Evolutionary conservation across 257 asterid species (phyloP).

Genomic region (Solanum piurae): DNA sequence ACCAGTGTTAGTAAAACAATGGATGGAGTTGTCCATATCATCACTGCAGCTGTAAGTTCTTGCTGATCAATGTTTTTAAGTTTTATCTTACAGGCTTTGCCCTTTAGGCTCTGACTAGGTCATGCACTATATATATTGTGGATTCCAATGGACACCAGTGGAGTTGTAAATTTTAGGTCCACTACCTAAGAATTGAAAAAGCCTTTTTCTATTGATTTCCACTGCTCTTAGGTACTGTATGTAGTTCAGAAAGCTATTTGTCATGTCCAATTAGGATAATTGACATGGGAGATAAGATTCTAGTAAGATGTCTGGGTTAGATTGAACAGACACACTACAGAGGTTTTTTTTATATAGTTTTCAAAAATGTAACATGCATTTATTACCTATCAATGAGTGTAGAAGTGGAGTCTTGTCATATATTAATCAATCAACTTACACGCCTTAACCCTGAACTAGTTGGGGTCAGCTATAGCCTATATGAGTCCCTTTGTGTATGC

Average conservation of each 20-base stretch:
- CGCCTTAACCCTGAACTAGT: background rate
- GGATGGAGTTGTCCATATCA: constrained; percentile 62
- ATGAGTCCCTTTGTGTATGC: background rate
- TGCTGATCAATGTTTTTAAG: constrained; percentile 1
- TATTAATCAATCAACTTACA: background rate
- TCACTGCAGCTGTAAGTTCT: constrained; percentile 81
- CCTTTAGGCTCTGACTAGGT: background rate
- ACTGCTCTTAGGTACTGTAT: background rate
- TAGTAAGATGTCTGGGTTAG: background rate
- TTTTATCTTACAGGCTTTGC: background rate
- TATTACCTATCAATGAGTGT: background rate
- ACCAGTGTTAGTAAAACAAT: constrained; percentile 40
- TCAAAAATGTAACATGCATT: background rate
- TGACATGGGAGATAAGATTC: background rate
- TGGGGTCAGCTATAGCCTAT: background rate
- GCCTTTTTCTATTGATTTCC: background rate
- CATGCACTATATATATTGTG: background rate
- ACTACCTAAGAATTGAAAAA: background rate
- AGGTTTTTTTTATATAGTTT: background rate
- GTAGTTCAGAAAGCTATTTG: background rate
- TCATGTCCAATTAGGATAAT: background rate
- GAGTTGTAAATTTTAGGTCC: background rate
- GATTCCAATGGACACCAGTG: background rate
- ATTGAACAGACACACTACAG: background rate
- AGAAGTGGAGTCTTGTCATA: background rate